These are phyloP conservation scores for Colletotrichum endophyticum DNA, from an alignment of 2,329 filamentous ascomycete genomes.

Conservation along the genomic window DNA sequence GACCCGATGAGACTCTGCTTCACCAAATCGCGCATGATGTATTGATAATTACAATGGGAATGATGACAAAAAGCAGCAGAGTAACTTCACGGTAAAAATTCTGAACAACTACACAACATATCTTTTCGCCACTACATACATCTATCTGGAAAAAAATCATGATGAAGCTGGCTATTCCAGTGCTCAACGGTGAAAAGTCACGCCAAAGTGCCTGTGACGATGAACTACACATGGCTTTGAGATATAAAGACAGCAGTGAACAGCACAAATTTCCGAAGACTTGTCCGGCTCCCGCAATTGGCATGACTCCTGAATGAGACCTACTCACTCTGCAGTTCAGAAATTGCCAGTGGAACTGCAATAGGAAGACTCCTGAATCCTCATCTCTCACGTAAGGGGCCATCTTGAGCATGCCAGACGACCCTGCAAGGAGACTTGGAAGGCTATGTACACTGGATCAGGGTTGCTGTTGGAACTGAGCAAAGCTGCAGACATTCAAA, in stretches of 20 bases:
- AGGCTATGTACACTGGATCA: not conserved
- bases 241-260: not conserved
- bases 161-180: not conserved
- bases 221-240: not conserved
- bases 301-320: not conserved
- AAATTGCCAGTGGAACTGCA: not conserved
- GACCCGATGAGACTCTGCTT: not conserved
- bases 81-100: too few species aligned
- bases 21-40: rapidly evolving
- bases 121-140: too few species aligned
- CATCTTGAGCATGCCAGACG: not conserved
- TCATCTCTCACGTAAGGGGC: not conserved
- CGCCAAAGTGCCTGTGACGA: not conserved
- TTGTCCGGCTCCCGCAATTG: too few species aligned
- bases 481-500: not conserved
- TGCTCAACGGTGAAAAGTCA: rapidly evolving
- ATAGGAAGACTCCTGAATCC: not conserved
- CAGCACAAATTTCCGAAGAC: not conserved
- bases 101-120: too few species aligned
- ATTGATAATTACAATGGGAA: rapidly evolving
- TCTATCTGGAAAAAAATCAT: too few species aligned
- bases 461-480: not conserved
- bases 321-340: not conserved
- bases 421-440: not conserved
- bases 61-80: rapidly evolving